Percentiles rank a stretch among this genome's conserved stretches.
phyloP scores from a whole-genome alignment of 345 rosid species.

The Excoecaria cochinchinensis region DNA sequence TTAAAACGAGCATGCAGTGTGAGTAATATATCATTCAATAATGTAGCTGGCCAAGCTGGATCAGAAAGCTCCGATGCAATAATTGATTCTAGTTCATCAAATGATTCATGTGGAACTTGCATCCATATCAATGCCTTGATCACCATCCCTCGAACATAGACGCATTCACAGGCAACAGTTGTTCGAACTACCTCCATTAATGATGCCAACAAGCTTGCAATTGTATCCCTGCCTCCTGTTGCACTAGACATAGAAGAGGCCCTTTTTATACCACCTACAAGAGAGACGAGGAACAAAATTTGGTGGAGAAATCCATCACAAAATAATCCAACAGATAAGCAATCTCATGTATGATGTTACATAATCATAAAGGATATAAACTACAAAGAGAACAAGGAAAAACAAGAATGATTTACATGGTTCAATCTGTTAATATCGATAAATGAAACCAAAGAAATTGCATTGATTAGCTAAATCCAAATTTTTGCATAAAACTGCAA shows the following conservation, averaged over 20 bases:
- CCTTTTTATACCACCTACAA: constrained; percentile 69
- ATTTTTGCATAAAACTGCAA: no score
- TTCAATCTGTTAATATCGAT: no score
- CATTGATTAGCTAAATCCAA: no score
- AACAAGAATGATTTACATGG: no score
- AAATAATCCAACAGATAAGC: not conserved
- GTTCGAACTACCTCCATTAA: constrained; percentile 98
- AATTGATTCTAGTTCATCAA: constrained; percentile 90
- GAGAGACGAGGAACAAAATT: not conserved
- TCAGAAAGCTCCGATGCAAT: constrained; percentile 99
- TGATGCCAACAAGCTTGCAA: constrained; percentile 87
- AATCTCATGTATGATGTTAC: not conserved
- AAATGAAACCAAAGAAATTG: no score
- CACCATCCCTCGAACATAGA: constrained; percentile 96
- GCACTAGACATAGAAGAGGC: constrained; percentile 62
- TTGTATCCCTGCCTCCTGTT: constrained; percentile 76
- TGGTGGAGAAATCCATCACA: constrained; percentile 4
- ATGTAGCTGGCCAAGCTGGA: constrained; percentile 93
- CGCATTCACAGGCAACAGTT: constrained; percentile 99
- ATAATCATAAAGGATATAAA: no score
- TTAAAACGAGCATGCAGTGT: constrained; percentile 99
- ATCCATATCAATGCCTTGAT: constrained; percentile 99
- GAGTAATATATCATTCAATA: constrained; percentile 89
- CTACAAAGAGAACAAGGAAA: no score
- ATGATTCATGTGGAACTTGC: constrained; percentile 94